Percentiles rank a stretch among this genome's conserved stretches.
phyloP scores from a whole-genome alignment of 169 alveolate species.

The Babesia sp. region DNA sequence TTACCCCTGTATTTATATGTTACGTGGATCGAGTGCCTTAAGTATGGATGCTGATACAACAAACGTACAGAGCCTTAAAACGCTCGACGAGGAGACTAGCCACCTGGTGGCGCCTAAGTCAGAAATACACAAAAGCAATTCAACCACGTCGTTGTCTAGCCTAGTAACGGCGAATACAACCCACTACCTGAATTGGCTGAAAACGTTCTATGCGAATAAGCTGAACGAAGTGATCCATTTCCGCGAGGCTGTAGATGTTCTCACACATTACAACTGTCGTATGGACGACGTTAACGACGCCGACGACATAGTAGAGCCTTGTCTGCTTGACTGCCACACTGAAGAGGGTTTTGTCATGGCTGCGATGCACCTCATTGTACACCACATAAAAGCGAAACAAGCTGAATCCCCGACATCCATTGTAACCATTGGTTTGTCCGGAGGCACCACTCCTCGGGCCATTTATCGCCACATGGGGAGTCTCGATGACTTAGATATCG shows the following conservation, averaged over 20 bases:
- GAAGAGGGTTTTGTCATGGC: conserved; percentile 68
- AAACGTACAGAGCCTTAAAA: not conserved
- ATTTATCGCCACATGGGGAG: conserved; percentile 44
- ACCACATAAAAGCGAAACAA: conserved; percentile 54
- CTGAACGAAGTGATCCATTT: conserved; percentile 54
- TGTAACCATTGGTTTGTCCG: conserved; percentile 62
- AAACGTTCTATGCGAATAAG: conserved; percentile 51
- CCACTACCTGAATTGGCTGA: conserved; percentile 60
- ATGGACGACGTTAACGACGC: conserved; percentile 16
- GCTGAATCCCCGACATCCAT: conserved; percentile 50
- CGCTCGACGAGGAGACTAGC: not conserved
- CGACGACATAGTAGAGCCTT: conserved; percentile 62
- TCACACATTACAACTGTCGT: not conserved
- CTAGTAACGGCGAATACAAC: conserved; percentile 22
- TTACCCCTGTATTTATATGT: too few species aligned
- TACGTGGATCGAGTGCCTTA: too few species aligned
- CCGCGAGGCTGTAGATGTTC: conserved; percentile 30
- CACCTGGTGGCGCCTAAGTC: not conserved
- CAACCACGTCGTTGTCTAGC: conserved; percentile 48
- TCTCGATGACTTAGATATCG: conserved; percentile 44
- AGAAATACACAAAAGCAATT: not conserved
- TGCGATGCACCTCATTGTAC: conserved; percentile 59
- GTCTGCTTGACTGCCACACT: conserved; percentile 66
- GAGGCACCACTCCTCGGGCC: conserved; percentile 60
- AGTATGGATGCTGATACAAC: too few species aligned